Evolutionary conservation across 768 basidiomycete species (phyloP).

Genomic region (Thelephora aurantiotincta): DNA sequence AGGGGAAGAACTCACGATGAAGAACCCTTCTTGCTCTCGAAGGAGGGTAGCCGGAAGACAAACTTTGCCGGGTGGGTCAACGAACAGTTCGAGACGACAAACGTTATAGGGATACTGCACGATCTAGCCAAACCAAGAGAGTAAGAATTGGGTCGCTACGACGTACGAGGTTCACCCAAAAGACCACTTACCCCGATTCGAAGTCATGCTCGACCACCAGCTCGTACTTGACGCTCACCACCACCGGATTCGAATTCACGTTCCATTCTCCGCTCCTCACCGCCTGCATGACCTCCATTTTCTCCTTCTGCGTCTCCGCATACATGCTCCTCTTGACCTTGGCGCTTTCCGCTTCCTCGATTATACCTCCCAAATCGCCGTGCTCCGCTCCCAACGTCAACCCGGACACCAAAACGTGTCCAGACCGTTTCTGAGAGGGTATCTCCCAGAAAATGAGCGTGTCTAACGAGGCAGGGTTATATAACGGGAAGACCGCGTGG

Average conservation of each 20-base stretch:
- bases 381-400: slow-evolving; percentile 55
- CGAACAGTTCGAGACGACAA: slow-evolving; percentile 63
- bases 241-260: slow-evolving; percentile 60
- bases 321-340: slow-evolving; percentile 79
- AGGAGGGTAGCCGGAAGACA: slow-evolving; percentile 31
- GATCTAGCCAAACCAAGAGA: slow-evolving; percentile 25
- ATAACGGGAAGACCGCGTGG: slow-evolving; percentile 63
- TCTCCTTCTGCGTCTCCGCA: slow-evolving; percentile 75
- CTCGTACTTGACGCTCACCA: slow-evolving; percentile 33
- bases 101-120: slow-evolving; percentile 34
- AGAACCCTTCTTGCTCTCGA: slow-evolving; percentile 9
- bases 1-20: slow-evolving; percentile 11
- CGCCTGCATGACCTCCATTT: slow-evolving; percentile 47
- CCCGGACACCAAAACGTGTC: slow-evolving; percentile 44
- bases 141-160: background rate
- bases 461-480: slow-evolving; percentile 60
- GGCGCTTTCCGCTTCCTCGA: slow-evolving; percentile 42
- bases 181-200: slow-evolving; percentile 40
- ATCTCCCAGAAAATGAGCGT: slow-evolving; percentile 68
- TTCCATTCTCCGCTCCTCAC: slow-evolving; percentile 68
- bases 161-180: background rate
- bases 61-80: slow-evolving; percentile 45
- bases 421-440: slow-evolving; percentile 40
- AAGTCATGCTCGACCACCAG: slow-evolving; percentile 48
- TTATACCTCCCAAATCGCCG: slow-evolving; percentile 45